Evolutionary conservation across 352 stramenopile genomes (phyloP), one percentile per base, ranked within the genome.

Genomic region (Globisporangium cederbergense): DNA sequence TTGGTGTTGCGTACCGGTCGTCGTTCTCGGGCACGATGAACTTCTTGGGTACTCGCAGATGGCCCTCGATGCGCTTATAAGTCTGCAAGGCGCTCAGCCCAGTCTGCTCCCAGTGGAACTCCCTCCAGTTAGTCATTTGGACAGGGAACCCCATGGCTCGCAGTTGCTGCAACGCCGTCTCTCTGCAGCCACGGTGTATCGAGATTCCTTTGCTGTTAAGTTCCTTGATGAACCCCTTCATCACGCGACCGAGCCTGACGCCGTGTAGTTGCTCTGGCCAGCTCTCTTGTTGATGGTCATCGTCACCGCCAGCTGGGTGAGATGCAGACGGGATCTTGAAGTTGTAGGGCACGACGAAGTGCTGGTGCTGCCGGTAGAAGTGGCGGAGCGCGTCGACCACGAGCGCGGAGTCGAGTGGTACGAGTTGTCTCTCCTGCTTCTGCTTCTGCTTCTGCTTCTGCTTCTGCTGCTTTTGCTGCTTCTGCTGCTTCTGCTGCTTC

Each of bases 191-290:
- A 42, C 30, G n/a, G 11, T 18, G 16, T 4, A 20, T n/a, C 3
- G 6, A 10, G 22, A 9, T 8, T 16, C 28, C n/a, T 16, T 25
- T 47, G 30, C n/a, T 40, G 56, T 60, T 58, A 36, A 45, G 18
- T 0, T 28, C 30, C 25, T 32, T 14, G 25, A 78, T 59, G 18
- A 90, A 70, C 11, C 57, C 62, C 50, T 70, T 63, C 18, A 88
- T 64, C 25, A 62, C 47, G 5, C 55, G 69, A 6, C 77, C 77
- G n/a, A 88, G 75, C 49, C 67, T 67, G 10, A 86, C 34, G 22
- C 78, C 77, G 7, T 57, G 71, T 1, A 78, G 49, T 8, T 83
- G 62, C 38, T 62, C 14, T 40, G 79, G 79, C 81, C 81, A 89
- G 2, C 36, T 42, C 36, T 42, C 28, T 10, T 57, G 25, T 10